These are phyloP conservation scores for Posidonia oceanica DNA, from an alignment of 116 monocot genomes.

Conservation along the genomic window DNA sequence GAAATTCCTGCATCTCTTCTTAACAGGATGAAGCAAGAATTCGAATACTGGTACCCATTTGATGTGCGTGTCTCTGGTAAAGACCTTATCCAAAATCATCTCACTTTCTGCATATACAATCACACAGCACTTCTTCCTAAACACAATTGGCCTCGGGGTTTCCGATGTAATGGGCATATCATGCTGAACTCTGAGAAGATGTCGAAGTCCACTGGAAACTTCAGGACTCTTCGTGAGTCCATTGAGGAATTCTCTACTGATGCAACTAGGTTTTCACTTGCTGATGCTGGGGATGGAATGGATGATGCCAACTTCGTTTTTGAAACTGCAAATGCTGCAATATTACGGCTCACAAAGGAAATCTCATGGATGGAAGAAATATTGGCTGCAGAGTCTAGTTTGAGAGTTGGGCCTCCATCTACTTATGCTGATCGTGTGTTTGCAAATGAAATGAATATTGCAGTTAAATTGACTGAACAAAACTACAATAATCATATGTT, in stretches of 20 bases:
- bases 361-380: conserved; percentile 90
- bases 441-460: conserved; percentile 79
- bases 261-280: conserved; percentile 84
- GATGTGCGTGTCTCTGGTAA: conserved; percentile 93
- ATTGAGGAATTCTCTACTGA: conserved; percentile 81
- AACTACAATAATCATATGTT: conserved; percentile 66
- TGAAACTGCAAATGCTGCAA: conserved; percentile 92
- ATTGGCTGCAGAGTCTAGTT: conserved; percentile 47
- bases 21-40: conserved; percentile 75
- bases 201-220: conserved; percentile 96
- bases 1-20: conserved; percentile 48
- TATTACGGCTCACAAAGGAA: conserved; percentile 88
- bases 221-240: conserved; percentile 74
- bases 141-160: conserved; percentile 71
- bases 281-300: conserved; percentile 94
- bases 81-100: conserved; percentile 91
- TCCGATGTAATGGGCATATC: conserved; percentile 89
- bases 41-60: conserved; percentile 97
- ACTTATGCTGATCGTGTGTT: conserved; percentile 79
- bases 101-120: conserved; percentile 89
- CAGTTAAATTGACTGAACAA: conserved; percentile 43
- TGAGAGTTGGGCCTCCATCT: conserved; percentile 36
- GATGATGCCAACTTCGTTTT: conserved; percentile 92
- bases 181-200: conserved; percentile 97
- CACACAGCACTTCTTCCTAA: conserved; percentile 75